These are phyloP conservation scores for Glarea lozoyensis DNA, from an alignment of 495 filamentous ascomycete genomes.

Conservation along the genomic window DNA sequence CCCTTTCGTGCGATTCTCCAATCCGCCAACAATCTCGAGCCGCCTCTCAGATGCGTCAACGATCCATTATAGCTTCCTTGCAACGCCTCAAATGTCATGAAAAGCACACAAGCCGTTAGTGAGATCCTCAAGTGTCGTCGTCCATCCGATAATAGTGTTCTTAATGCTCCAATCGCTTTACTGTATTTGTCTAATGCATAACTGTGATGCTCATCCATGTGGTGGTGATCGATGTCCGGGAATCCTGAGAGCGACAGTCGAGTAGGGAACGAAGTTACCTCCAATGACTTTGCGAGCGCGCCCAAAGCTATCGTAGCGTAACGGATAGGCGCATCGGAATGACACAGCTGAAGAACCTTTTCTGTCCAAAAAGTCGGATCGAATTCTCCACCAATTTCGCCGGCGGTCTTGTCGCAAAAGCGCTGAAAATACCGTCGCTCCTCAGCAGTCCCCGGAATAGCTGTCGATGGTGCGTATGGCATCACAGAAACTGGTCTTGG, in stretches of 20 bases:
- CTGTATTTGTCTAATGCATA: conserved; percentile 21
- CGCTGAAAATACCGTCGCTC: conserved; percentile 52
- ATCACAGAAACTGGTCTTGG: conserved; percentile 19
- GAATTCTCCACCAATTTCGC: conserved; percentile 52
- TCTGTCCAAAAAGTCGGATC: conserved; percentile 52
- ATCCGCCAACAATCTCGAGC: conserved; percentile 19
- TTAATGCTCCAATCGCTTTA: conserved; percentile 16
- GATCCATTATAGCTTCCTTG: conserved; percentile 21
- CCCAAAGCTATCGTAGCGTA: conserved; percentile 60
- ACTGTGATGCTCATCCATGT: conserved; percentile 21
- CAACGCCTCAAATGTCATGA: conserved; percentile 21
- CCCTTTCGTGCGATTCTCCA: conserved; percentile 19
- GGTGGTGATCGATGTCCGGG: conserved; percentile 19
- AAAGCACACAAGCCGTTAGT: conserved; percentile 18
- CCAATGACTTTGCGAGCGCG: conserved; percentile 47
- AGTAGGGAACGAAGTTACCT: conserved; percentile 20
- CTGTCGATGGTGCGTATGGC: conserved; percentile 16
- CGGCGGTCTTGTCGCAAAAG: conserved; percentile 47
- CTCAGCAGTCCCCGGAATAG: conserved; percentile 22
- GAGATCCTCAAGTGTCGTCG: conserved; percentile 17
- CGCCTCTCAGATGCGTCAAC: conserved; percentile 19
- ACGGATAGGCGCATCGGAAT: conserved; percentile 50
- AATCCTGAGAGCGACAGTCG: conserved; percentile 20
- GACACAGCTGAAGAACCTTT: conserved; percentile 49
- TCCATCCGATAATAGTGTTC: conserved; percentile 16